Conservation (phyloP, 768 basidiomycete genomes). For the Cystofilobasidium capitatum region DNA sequence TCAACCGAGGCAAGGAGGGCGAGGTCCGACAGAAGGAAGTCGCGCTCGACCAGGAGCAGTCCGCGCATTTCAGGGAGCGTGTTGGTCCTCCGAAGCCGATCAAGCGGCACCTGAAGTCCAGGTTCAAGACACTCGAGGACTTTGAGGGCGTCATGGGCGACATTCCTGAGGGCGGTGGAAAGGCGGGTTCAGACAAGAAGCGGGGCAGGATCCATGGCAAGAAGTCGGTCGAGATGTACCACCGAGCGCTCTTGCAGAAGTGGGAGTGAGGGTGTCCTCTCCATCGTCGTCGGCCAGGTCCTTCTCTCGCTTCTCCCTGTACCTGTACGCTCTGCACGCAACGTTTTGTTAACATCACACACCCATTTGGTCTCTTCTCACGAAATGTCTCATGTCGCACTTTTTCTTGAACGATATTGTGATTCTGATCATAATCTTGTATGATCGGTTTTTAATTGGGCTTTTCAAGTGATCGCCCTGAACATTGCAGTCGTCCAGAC, state of each 20-base stretch:
- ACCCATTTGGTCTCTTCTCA: too few species aligned
- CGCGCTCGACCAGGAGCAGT: not conserved
- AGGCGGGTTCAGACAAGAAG: not conserved
- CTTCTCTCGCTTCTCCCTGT: too few species aligned
- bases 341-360: too few species aligned
- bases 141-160: constrained; percentile 9
- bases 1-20: constrained; percentile 4
- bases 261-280: not conserved
- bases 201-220: constrained; percentile 5
- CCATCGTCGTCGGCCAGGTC: not conserved
- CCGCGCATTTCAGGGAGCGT: not conserved
- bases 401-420: too few species aligned
- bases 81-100: not conserved
- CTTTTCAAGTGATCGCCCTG: too few species aligned
- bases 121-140: not conserved
- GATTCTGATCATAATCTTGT: too few species aligned
- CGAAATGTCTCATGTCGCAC: too few species aligned
- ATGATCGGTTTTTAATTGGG: too few species aligned
- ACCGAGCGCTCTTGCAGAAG: constrained; percentile 12
- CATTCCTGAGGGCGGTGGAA: not conserved
- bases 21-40: not conserved
- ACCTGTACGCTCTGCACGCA: not conserved
- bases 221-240: constrained; percentile 14
- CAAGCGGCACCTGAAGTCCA: not conserved
- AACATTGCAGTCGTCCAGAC: too few species aligned